phyloP scores from a whole-genome alignment of 805 yeast species.

The Candida ponderosae region DNA sequence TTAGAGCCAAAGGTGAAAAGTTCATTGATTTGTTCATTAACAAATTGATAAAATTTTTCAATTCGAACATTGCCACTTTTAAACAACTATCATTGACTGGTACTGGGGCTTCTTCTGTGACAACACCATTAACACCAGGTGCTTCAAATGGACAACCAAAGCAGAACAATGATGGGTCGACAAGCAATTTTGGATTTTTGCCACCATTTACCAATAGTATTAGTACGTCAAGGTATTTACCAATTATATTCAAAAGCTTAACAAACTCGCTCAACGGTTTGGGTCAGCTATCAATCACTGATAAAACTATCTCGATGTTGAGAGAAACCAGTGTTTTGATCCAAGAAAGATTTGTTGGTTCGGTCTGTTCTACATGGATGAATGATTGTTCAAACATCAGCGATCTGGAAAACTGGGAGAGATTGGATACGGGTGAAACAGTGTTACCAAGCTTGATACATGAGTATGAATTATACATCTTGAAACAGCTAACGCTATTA shows the following conservation, averaged over 20 bases:
- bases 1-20: constrained; percentile 30
- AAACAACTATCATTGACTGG: constrained; percentile 8
- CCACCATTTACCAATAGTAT: constrained; percentile 63
- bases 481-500: constrained; percentile 24
- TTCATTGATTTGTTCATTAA: constrained; percentile 27
- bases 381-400: constrained; percentile 38
- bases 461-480: constrained; percentile 24
- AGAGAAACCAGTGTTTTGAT: constrained; percentile 27
- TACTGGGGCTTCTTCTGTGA: background rate
- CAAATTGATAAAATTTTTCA: constrained; percentile 23
- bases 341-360: constrained; percentile 36
- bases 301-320: constrained; percentile 28
- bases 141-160: background rate
- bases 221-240: constrained; percentile 45
- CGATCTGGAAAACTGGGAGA: constrained; percentile 32
- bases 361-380: constrained; percentile 42
- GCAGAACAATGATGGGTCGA: constrained; percentile 19
- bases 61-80: constrained; percentile 18
- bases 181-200: constrained; percentile 41
- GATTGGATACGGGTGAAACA: constrained; percentile 27
- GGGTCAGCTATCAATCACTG: constrained; percentile 34
- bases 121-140: background rate
- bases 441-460: constrained; percentile 27
- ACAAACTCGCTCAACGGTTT: constrained; percentile 33
- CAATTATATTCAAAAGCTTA: constrained; percentile 36